These are phyloP conservation scores for Alternaria incomplexa DNA, from an alignment of 2,329 filamentous ascomycete species.

Conservation along the genomic window DNA sequence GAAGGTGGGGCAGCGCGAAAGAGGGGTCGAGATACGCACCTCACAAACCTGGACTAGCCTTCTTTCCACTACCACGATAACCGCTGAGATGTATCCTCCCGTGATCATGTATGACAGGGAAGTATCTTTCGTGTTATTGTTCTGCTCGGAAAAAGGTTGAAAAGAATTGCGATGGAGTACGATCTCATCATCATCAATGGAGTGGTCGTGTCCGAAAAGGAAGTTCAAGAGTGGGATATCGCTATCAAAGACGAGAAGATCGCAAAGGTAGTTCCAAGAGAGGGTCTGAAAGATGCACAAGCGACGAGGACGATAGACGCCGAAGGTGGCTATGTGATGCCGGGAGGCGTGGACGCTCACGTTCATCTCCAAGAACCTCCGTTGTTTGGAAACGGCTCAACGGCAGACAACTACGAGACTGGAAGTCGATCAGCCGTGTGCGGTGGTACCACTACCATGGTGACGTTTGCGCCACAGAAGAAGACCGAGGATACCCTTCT, in stretches of 20 bases:
- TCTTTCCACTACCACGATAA: conserved; percentile 10
- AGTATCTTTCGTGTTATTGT: background rate
- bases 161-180: conserved; percentile 24
- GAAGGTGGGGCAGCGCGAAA: conserved; percentile 18
- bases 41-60: conserved; percentile 23
- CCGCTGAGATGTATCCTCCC: conserved; percentile 1
- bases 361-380: conserved; percentile 56
- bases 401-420: conserved; percentile 50
- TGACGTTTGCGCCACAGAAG: conserved; percentile 57
- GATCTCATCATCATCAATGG: conserved; percentile 54
- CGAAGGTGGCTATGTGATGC: conserved; percentile 55
- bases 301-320: conserved; percentile 50
- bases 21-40: conserved; percentile 36
- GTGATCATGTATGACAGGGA: background rate
- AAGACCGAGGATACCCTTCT: conserved; percentile 55
- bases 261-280: conserved; percentile 41
- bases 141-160: background rate
- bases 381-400: conserved; percentile 52
- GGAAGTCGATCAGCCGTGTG: conserved; percentile 55
- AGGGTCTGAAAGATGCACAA: conserved; percentile 34
- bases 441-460: conserved; percentile 58
- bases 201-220: conserved; percentile 50
- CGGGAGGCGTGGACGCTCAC: conserved; percentile 55
- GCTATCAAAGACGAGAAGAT: conserved; percentile 54
- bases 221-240: conserved; percentile 50